Percentiles rank a stretch among this genome's conserved stretches.
These are phyloP conservation scores for Aphanomyces cochlioides DNA, from an alignment of 352 stramenopile genomes.

Conservation along the genomic window DNA sequence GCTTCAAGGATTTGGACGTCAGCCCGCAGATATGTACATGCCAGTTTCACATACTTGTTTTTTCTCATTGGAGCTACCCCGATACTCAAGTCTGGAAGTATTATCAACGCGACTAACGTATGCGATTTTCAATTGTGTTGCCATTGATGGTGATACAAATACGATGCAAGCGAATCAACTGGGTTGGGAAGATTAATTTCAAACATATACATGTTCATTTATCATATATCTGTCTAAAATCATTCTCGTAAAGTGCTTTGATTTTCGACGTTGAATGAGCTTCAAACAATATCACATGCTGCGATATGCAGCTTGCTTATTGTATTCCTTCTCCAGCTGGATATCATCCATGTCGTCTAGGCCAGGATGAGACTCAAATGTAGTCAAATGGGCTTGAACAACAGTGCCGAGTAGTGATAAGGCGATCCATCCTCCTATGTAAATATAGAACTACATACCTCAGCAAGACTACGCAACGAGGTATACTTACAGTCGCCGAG, in stretches of 20 bases:
- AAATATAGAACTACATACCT: conserved; percentile 22
- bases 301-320: not conserved
- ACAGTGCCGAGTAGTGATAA: conserved; percentile 8
- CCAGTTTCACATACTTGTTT: conserved; percentile 98
- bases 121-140: conserved; percentile 92
- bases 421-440: conserved; percentile 21
- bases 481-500: not conserved
- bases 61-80: conserved; percentile 94
- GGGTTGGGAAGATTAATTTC: conserved; percentile 62
- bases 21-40: conserved; percentile 83
- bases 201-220: not conserved
- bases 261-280: too few relatives aligned
- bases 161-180: conserved; percentile 75
- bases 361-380: not conserved
- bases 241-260: too few relatives aligned
- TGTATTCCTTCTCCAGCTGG: conserved; percentile 24
- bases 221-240: too few relatives aligned
- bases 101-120: conserved; percentile 83
- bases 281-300: too few relatives aligned
- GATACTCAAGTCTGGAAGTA: conserved; percentile 85
- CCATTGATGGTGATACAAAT: conserved; percentile 87
- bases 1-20: conserved; percentile 80
- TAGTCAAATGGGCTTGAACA: conserved; percentile 5
- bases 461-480: not conserved
- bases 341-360: conserved; percentile 16